Evolutionary conservation across 2,329 filamentous ascomycete species (phyloP).

Genomic region (Nigrograna mackinnonii): DNA sequence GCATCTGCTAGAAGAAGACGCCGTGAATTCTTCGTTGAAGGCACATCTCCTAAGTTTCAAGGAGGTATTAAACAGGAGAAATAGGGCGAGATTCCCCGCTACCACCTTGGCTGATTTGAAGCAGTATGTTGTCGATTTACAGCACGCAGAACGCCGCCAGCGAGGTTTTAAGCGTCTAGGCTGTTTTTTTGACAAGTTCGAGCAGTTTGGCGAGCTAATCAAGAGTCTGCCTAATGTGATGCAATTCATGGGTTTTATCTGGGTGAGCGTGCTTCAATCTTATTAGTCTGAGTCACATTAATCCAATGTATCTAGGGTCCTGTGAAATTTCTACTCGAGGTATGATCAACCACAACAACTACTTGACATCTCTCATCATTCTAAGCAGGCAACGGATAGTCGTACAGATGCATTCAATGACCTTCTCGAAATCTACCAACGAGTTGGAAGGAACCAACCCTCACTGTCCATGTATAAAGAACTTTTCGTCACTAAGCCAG

Average conservation of each 20-base stretch:
- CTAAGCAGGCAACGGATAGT: constrained; percentile 6
- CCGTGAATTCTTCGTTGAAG: constrained; percentile 4
- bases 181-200: constrained; percentile 25
- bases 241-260: constrained; percentile 24
- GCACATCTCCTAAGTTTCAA: constrained; percentile 3
- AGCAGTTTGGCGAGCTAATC: constrained; percentile 23
- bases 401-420: constrained; percentile 5
- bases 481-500: too few species aligned
- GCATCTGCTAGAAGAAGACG: constrained; percentile 1
- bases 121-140: constrained; percentile 10
- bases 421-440: constrained; percentile 13
- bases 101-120: constrained; percentile 10
- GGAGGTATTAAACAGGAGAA: constrained; percentile 5
- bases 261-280: constrained; percentile 16
- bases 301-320: constrained; percentile 7
- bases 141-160: constrained; percentile 11
- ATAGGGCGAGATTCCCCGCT: constrained; percentile 8
- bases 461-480: constrained; percentile 8
- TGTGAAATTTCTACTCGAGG: constrained; percentile 5
- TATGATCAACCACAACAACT: constrained; percentile 3
- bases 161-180: constrained; percentile 20
- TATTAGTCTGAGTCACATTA: constrained; percentile 2
- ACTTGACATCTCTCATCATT: not conserved
- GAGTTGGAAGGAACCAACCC: constrained; percentile 21
- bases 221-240: constrained; percentile 16